These are phyloP conservation scores for Eutrema heterophyllum DNA, from an alignment of 345 rosid species.

Conservation along the genomic window DNA sequence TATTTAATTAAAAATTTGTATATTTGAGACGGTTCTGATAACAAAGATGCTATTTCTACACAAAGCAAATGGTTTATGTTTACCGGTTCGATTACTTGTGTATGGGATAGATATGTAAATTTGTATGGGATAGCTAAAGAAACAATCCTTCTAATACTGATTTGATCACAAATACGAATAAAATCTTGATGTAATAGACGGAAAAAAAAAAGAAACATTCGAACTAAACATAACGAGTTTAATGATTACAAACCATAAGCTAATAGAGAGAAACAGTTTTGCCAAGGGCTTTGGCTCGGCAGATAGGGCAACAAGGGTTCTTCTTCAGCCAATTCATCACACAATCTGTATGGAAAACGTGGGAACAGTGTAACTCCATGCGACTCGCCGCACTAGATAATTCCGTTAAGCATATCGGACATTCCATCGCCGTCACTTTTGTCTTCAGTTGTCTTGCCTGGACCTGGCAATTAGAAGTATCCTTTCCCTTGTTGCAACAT, in stretches of 20 bases:
- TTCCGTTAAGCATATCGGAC: not conserved
- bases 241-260: not conserved
- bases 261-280: not conserved
- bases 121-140: no score
- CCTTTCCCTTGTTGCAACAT: not conserved
- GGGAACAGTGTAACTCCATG: conserved; percentile 5
- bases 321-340: not conserved
- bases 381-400: not conserved
- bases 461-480: not conserved
- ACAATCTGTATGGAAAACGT: not conserved
- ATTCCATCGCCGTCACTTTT: not conserved
- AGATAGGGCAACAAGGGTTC: conserved; percentile 1
- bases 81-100: no score
- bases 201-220: no score
- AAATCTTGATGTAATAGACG: no score
- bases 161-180: no score
- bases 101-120: no score
- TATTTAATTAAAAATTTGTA: no score
- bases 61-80: no score
- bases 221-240: no score
- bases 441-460: not conserved
- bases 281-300: not conserved
- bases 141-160: no score
- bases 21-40: no score
- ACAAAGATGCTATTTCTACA: no score